Evolutionary conservation across 176 grass and related monocot species (phyloP).

Genomic region (Raddia guianensis): DNA sequence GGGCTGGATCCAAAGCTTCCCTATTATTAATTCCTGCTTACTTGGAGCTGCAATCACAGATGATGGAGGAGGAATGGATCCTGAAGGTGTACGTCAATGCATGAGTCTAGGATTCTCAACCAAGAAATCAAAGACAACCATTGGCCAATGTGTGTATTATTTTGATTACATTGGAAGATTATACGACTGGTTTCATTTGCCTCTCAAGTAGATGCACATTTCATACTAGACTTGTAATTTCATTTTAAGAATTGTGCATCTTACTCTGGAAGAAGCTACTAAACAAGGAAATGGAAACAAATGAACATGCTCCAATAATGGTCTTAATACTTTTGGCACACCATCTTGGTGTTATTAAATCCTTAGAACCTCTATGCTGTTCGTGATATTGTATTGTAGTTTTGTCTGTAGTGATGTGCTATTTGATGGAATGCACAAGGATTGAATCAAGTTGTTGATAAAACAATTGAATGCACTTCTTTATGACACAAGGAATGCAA

Average conservation of each 20-base stretch:
- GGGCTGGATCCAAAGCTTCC: neutral
- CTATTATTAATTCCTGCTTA: conserved; percentile 17
- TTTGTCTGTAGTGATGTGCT: neutral
- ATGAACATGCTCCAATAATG: neutral
- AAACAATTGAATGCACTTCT: conserved; percentile 7
- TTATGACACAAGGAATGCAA: neutral
- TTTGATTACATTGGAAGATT: conserved; percentile 28
- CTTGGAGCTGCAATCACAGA: conserved; percentile 50
- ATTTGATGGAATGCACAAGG: neutral
- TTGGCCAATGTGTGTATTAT: conserved; percentile 82
- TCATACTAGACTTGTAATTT: neutral
- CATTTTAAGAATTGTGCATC: conserved; percentile 12
- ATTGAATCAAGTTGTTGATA: neutral
- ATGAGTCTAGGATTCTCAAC: conserved; percentile 98
- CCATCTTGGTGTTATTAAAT: neutral
- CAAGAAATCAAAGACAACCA: conserved; percentile 92
- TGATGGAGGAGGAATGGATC: conserved; percentile 97
- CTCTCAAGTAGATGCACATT: conserved; percentile 13
- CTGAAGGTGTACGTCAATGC: conserved; percentile 81
- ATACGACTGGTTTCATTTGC: neutral
- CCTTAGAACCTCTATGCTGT: neutral
- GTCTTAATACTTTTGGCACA: conserved; percentile 4
- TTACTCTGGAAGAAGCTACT: neutral
- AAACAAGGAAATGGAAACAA: conserved; percentile 3
- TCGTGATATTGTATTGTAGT: conserved; percentile 17